These are phyloP conservation scores for Sugiyamaella pinicola DNA, from an alignment of 1,139 yeast genomes.

Conservation along the genomic window DNA sequence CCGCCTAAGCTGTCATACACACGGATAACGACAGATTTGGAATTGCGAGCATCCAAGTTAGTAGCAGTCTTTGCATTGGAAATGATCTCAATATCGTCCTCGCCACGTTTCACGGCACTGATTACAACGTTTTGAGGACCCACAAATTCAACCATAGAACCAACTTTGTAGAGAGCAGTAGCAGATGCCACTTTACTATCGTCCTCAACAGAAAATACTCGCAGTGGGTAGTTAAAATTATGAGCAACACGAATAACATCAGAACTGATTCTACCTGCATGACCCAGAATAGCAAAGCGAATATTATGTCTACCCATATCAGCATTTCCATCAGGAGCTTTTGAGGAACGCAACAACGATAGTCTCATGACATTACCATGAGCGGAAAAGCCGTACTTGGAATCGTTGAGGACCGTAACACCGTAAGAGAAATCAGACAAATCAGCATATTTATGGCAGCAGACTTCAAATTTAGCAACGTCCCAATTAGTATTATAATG, in stretches of 20 bases:
- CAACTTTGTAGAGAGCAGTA: slow-evolving; percentile 25
- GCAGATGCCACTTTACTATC: slow-evolving; percentile 44
- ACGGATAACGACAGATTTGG: slow-evolving; percentile 57
- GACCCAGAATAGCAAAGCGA: slow-evolving; percentile 84
- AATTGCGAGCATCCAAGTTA: slow-evolving; percentile 45
- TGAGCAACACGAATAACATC: slow-evolving; percentile 74
- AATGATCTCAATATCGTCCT: slow-evolving; percentile 64
- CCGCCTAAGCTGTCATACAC: slow-evolving; percentile 90
- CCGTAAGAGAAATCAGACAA: slow-evolving; percentile 85
- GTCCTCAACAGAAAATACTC: slow-evolving; percentile 29
- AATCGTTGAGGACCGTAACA: slow-evolving; percentile 77
- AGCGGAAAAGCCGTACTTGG: slow-evolving; percentile 90
- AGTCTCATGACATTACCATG: slow-evolving; percentile 88
- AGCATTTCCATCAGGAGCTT: slow-evolving; percentile 88
- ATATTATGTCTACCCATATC: slow-evolving; percentile 90
- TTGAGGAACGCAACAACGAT: slow-evolving; percentile 79
- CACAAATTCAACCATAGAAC: slow-evolving; percentile 35
- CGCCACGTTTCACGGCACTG: slow-evolving; percentile 82
- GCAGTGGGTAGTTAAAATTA: slow-evolving; percentile 69
- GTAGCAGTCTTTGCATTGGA: slow-evolving; percentile 41
- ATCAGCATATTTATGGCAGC: slow-evolving; percentile 92
- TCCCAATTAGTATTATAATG: slow-evolving; percentile 96
- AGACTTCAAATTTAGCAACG: slow-evolving; percentile 92
- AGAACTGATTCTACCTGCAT: slow-evolving; percentile 61
- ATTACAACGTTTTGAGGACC: slow-evolving; percentile 65